Evolutionary conservation across 1,284 basidiomycete genomes (phyloP), one percentile per base, ranked within the genome.

Genomic region (Tranzscheliella williamsii): DNA sequence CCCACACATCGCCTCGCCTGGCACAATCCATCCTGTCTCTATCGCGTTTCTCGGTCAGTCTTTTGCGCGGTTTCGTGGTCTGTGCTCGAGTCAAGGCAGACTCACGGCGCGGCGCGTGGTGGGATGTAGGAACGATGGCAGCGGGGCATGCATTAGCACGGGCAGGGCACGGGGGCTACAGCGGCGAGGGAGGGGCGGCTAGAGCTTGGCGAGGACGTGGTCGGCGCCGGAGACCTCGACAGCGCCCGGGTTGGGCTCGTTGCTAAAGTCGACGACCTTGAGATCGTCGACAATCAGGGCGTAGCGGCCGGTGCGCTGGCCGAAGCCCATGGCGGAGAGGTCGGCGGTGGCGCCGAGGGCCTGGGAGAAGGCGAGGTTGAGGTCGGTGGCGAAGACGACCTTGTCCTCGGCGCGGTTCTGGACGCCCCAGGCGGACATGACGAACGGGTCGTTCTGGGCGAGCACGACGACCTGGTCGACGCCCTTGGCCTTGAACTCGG

Each of bases 401-500:
- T 87, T 86, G 76, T 90, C 87, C 76, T 86, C 84, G 67, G 86
- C 80, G 5, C 84, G 84, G 61, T 85, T 81, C 48, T 85, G 81
- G 40, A 86, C 62, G 16, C 82, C 85, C 87, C 88, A 90, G 38
- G 85, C 89, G 24, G 56, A 61, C 69, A 72, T 68, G 51, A 72
- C 73, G 51, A 70, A 72, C 34, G 66, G 62, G 52, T 77, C 73
- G 63, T 79, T 73, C 23, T 61, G 48, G 38, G 76, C 69, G 35
- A 79, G 69, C 3, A 78, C 69, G 83, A 85, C 45, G 68, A 90
- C 79, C 40, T 85, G 81, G 71, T 90, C 87, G 24, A 64, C 66
- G 41, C 87, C 87, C 78, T 87, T 88, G 26, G 81, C 80, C 79
- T 86, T 87, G 82, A 91, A 83, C 62, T 86, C 79, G 26, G 85